Evolutionary conservation across 139 green algal genomes (phyloP), one percentile per base, ranked within the genome.

Genomic region (Edaphochlamys debaryana): DNA sequence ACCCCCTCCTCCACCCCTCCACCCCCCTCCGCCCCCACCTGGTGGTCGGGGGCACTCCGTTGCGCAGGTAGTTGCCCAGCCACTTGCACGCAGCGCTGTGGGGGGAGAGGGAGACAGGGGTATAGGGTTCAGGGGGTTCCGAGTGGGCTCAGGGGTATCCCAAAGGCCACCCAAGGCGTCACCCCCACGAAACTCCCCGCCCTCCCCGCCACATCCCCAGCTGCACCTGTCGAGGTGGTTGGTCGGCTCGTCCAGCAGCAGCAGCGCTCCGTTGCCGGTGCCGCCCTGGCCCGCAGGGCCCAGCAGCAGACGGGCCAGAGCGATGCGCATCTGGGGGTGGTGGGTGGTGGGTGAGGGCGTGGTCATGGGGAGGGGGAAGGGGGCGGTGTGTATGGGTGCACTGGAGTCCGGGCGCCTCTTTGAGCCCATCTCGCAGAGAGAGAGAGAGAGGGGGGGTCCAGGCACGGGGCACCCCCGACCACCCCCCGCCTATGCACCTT

Each of bases 241-340:
- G 23, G 89, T 94, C 13, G 89, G 89, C 79, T 93, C 89, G 69
- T 92, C 88, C 67, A 94, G 85, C 67, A 96, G 79, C 45, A 94
- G 42, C 32, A 86, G 88, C 0, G 79, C 79, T 56, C 80, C 52
- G 11, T 8, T 29, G 32, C 70, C 84, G 17, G 36, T 58, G n/a
- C 84, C 87, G 36, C 85, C 88, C 88, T 89, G 91, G 56, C 86
- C 90, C 5, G 90, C 90, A 20, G 88, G 87, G 0, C 85, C 80
- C 64, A 96, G 87, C 85, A 97, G 88, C 87, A 96, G 73, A 32
- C 91, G 77, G 2, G 94, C 94, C 67, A 97, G 84, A 20, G 92
- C 94, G 58, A 97, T 93, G 42, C 94, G 87, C 93, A 96, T 97
- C 91, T 94, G 83, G 62, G 74, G 36, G 23, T 8, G 17, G 29